A percentile compares a stretch with the other conserved stretches of the same genome.
Evolutionary conservation across 73 alveolate species (phyloP).

Genomic region (Blepharisma japonicum): DNA sequence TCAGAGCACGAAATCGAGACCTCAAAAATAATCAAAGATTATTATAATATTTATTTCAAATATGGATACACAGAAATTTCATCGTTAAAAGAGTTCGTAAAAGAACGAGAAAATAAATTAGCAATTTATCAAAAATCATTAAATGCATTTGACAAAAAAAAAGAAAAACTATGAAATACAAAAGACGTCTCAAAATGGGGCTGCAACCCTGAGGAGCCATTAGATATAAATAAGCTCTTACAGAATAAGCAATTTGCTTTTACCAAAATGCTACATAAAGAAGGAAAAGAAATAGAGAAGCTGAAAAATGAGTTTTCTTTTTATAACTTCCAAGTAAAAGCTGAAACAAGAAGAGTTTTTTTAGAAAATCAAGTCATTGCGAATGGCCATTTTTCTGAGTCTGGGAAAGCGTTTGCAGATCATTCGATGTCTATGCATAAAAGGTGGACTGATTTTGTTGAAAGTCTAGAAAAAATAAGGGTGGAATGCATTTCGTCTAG

Average conservation of each 20-base stretch:
- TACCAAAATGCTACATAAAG: neutral
- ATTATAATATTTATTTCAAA: neutral
- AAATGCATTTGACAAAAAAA: neutral
- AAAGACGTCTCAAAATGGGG: neutral
- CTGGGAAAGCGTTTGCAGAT: neutral
- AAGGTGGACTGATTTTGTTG: neutral
- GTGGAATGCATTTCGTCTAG: neutral
- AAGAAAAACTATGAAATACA: neutral
- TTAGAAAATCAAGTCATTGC: neutral
- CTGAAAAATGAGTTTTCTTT: neutral
- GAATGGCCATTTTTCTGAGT: conserved; percentile 15
- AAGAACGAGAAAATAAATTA: neutral
- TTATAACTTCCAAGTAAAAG: neutral
- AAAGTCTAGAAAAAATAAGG: neutral
- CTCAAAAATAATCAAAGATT: neutral
- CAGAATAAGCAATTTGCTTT: neutral
- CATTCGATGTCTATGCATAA: neutral
- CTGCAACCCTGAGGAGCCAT: neutral
- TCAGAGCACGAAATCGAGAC: neutral
- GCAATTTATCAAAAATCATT: neutral
- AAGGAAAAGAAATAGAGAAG: neutral
- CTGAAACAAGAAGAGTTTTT: neutral
- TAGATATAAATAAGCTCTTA: neutral
- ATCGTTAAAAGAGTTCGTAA: neutral
- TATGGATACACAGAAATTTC: neutral